phyloP scores from a whole-genome alignment of 2,329 filamentous ascomycete genomes.

The Colletotrichum agaves region DNA sequence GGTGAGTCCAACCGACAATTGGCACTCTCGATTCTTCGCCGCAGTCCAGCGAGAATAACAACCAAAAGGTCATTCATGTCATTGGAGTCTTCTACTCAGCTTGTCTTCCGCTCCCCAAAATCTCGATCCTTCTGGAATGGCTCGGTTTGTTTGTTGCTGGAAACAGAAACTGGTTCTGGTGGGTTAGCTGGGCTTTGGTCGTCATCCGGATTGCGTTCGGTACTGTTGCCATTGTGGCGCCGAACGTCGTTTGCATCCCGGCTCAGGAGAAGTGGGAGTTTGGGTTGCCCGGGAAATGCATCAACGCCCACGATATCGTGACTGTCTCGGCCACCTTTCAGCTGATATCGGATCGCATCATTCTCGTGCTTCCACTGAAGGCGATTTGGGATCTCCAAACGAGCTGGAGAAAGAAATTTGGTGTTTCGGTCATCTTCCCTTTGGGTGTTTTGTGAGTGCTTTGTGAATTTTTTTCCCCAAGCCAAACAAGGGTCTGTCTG shows the following conservation, averaged over 20 bases:
- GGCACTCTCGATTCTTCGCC: too few relatives aligned
- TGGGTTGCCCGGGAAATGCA: conserved; percentile 41
- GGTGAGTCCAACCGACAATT: not conserved
- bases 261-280: conserved; percentile 43
- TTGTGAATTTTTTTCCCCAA: not conserved
- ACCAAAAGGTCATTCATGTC: conserved; percentile 1
- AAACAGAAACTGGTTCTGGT: conserved; percentile 40
- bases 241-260: conserved; percentile 43
- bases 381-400: conserved; percentile 47
- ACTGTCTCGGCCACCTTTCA: conserved; percentile 41
- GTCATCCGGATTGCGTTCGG: conserved; percentile 39
- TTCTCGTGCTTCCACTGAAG: conserved; percentile 45
- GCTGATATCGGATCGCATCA: conserved; percentile 42
- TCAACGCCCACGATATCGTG: conserved; percentile 38
- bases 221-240: conserved; percentile 37
- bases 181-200: conserved; percentile 40
- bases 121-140: conserved; percentile 36
- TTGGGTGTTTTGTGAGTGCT: conserved; percentile 44
- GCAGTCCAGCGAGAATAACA: not conserved
- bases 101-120: conserved; percentile 30
- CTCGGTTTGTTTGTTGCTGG: conserved; percentile 34
- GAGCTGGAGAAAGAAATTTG: conserved; percentile 45
- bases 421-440: conserved; percentile 47
- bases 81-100: conserved; percentile 4
- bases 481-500: not conserved